Percentiles rank a stretch among this genome's conserved stretches.
phyloP scores from a whole-genome alignment of 2,329 filamentous ascomycete genomes.

The Xylariaceae sp. region DNA sequence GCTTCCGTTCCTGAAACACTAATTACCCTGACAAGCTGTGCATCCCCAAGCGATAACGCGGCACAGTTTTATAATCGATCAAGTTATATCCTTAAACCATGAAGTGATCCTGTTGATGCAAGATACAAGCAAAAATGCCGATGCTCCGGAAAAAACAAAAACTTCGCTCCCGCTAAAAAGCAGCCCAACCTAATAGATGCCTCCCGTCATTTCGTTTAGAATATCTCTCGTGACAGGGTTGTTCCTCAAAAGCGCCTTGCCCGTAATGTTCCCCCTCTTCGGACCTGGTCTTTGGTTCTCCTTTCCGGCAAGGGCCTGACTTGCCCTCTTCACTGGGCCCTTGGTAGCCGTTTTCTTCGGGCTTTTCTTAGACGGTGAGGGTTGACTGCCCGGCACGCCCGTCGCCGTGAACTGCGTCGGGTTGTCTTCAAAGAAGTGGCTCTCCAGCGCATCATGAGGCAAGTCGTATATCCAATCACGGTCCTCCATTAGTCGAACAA shows the following conservation, averaged over 20 bases:
- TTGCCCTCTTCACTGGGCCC: slow-evolving; percentile 15
- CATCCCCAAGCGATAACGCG: no score
- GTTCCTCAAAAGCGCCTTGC: slow-evolving; percentile 67
- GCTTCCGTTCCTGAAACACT: no score
- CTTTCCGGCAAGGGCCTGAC: slow-evolving; percentile 41
- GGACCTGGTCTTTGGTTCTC: slow-evolving; percentile 57
- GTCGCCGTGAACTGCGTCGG: slow-evolving; percentile 55
- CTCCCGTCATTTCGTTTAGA: slow-evolving; percentile 70
- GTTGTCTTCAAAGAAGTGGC: slow-evolving; percentile 70
- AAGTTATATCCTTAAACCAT: slow-evolving; percentile 13
- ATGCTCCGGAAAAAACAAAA: not conserved
- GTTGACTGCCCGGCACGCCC: slow-evolving; percentile 31
- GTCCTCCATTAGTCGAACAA: slow-evolving; percentile 78
- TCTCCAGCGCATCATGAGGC: slow-evolving; percentile 66
- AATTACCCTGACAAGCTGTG: no score
- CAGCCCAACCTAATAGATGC: slow-evolving; percentile 29
- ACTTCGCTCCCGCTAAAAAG: not conserved
- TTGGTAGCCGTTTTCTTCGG: slow-evolving; percentile 28
- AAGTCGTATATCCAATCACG: slow-evolving; percentile 83
- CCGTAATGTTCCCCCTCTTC: slow-evolving; percentile 64
- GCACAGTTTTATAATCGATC: no score
- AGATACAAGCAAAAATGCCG: not conserved
- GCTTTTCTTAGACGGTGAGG: slow-evolving; percentile 26
- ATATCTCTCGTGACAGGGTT: slow-evolving; percentile 78
- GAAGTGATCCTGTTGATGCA: slow-evolving; percentile 11